Percentiles rank a stretch among this genome's conserved stretches.
Evolutionary conservation across 306 rosid genomes (phyloP).

Genomic region (Quercus suber): DNA sequence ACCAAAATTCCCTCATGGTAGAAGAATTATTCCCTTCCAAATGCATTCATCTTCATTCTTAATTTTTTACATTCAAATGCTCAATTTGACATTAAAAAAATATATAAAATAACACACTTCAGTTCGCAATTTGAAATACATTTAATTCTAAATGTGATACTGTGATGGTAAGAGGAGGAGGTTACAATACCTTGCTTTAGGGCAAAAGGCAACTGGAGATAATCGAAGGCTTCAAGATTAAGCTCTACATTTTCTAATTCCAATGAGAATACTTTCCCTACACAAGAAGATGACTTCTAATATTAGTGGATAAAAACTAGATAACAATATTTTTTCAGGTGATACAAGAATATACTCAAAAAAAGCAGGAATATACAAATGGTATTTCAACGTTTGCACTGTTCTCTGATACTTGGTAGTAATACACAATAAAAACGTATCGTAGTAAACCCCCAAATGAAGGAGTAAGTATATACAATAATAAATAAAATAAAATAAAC

Average conservation of each 20-base stretch:
- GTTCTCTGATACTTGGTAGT: not conserved
- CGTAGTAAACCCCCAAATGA: not conserved
- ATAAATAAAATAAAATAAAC: not conserved
- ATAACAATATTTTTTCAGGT: not conserved
- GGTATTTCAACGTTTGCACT: not conserved
- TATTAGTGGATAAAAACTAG: conserved; percentile 21
- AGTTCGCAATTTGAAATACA: not conserved
- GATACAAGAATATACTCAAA: not conserved
- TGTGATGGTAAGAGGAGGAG: conserved; percentile 6
- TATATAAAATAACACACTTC: not conserved
- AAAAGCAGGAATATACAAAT: not conserved
- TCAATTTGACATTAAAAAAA: no score
- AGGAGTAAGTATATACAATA: not conserved
- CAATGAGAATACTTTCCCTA: conserved; percentile 65
- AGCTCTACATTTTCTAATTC: conserved; percentile 86
- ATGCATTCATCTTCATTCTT: not conserved
- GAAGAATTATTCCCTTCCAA: not conserved
- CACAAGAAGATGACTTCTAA: conserved; percentile 15
- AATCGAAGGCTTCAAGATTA: conserved; percentile 90
- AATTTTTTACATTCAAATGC: no score
- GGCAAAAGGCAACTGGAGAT: conserved; percentile 92
- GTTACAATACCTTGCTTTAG: conserved; percentile 66
- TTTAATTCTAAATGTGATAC: not conserved
- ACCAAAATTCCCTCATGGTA: not conserved
- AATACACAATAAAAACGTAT: no score